Percentiles rank a stretch among this genome's conserved stretches.
Evolutionary conservation across 2,329 filamentous ascomycete genomes (phyloP).

Genomic region (Alternaria incomplexa): DNA sequence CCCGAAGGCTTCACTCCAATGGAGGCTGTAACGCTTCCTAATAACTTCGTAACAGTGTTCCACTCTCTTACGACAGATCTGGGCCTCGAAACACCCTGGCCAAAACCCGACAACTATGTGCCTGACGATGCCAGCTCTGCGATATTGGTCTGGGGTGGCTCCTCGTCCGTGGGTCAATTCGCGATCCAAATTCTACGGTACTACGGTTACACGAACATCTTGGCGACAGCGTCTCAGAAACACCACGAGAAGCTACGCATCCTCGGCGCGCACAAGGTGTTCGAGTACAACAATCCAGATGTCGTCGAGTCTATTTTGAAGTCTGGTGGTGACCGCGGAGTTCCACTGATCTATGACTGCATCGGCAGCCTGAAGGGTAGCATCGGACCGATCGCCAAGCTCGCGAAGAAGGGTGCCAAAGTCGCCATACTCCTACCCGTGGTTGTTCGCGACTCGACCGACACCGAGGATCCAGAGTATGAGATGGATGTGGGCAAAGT

Average conservation of each 20-base stretch:
- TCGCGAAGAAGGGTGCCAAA: conserved; percentile 56
- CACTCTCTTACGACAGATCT: conserved; percentile 62
- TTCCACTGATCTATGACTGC: conserved; percentile 40
- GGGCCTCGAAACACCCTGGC: conserved; percentile 63
- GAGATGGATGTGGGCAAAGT: conserved; percentile 58
- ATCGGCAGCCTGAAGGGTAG: conserved; percentile 41
- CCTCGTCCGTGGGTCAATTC: conserved; percentile 52
- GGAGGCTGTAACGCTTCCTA: conserved; percentile 61
- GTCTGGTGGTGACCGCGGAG: conserved; percentile 19
- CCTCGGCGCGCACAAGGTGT: conserved; percentile 48
- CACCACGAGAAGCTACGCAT: conserved; percentile 47
- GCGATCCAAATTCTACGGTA: conserved; percentile 52
- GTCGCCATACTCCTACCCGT: conserved; percentile 68
- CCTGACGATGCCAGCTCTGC: conserved; percentile 35
- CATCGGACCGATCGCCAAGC: conserved; percentile 50
- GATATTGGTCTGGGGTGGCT: conserved; percentile 54
- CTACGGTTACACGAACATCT: conserved; percentile 49
- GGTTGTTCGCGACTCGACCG: conserved; percentile 60
- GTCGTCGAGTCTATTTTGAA: conserved; percentile 41
- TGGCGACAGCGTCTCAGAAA: conserved; percentile 47
- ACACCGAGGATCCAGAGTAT: conserved; percentile 58
- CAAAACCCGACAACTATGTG: conserved; percentile 54
- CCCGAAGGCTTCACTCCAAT: conserved; percentile 51
- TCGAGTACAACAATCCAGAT: conserved; percentile 49
- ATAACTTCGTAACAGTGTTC: conserved; percentile 65